Conservation (phyloP, 345 rosid species). For the Sisymbrium altissimum region DNA sequence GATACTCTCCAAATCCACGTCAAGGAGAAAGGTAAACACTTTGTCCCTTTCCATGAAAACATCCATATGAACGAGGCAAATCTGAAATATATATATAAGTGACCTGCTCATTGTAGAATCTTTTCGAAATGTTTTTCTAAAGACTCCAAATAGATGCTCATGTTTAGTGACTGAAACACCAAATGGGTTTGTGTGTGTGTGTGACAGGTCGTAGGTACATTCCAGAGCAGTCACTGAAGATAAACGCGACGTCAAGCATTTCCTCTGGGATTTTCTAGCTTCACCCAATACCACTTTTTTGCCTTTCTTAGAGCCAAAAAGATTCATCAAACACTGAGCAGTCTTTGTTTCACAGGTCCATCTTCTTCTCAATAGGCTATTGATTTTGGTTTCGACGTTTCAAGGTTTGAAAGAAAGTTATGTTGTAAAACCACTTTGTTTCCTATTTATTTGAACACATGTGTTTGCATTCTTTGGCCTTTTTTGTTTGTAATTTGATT, state of each 20-base stretch:
- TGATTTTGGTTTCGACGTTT: slow-evolving; percentile 21
- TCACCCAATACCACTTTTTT: slow-evolving; percentile 9
- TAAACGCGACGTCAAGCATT: slow-evolving; percentile 88
- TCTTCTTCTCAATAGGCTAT: slow-evolving; percentile 15
- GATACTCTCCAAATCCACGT: slow-evolving; percentile 83
- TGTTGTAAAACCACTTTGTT: slow-evolving; percentile 28
- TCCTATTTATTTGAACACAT: slow-evolving; percentile 17
- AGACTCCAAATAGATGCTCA: background rate
- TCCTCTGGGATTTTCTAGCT: slow-evolving; percentile 62
- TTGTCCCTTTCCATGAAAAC: slow-evolving; percentile 3
- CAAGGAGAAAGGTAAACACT: slow-evolving; percentile 80
- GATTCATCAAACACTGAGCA: slow-evolving; percentile 24
- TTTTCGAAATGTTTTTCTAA: too few relatives aligned
- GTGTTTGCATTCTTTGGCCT: slow-evolving; percentile 8
- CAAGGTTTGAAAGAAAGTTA: slow-evolving; percentile 17
- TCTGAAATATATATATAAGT: background rate
- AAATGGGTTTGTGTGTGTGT: slow-evolving; percentile 1
- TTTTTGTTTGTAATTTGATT: background rate
- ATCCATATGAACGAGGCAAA: background rate
- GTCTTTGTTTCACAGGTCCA: background rate
- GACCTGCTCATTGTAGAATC: background rate
- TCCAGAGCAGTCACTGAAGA: slow-evolving; percentile 85
- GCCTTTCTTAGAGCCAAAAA: slow-evolving; percentile 3
- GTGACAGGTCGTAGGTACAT: slow-evolving; percentile 76
- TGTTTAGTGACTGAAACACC: slow-evolving; percentile 3